A percentile compares a stretch with the other conserved stretches of the same genome.
These are phyloP conservation scores for Echeveria elegans DNA, from an alignment of 164 flowering plant genomes.

Conservation along the genomic window DNA sequence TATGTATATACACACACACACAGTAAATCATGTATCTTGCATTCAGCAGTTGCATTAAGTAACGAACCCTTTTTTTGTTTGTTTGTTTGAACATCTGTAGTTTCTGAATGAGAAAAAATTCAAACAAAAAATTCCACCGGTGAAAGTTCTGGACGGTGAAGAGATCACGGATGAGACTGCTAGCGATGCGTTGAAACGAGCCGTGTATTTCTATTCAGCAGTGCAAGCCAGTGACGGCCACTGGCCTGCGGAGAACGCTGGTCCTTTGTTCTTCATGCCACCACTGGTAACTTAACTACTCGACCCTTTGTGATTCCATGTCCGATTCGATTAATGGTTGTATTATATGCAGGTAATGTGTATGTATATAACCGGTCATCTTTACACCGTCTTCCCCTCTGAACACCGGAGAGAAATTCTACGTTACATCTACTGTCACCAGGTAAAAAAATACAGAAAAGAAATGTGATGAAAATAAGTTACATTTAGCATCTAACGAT, in stretches of 20 bases:
- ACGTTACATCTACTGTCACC: constrained; percentile 3
- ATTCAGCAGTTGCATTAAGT: not conserved
- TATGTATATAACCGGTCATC: not conserved
- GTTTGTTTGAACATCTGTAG: not conserved
- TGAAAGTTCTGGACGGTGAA: constrained; percentile 17
- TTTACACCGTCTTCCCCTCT: constrained; percentile 1
- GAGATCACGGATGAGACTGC: constrained; percentile 8
- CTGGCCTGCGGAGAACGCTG: constrained; percentile 4
- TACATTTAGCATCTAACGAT: not conserved
- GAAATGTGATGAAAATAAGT: not conserved
- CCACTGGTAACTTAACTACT: not conserved
- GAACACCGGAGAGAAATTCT: constrained; percentile 2
- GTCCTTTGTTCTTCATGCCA: constrained; percentile 4
- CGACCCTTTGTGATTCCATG: no score
- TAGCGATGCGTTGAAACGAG: not conserved
- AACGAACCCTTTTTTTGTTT: no score
- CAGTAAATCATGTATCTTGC: not conserved
- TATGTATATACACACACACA: not conserved
- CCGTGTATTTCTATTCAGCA: constrained; percentile 4
- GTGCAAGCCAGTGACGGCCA: constrained; percentile 3
- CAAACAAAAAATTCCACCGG: constrained; percentile 8
- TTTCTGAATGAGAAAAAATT: constrained; percentile 10
- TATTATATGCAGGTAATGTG: not conserved
- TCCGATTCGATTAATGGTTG: not conserved
- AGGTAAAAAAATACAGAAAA: not conserved